These are phyloP conservation scores for Ustilago nuda DNA, from an alignment of 1,284 basidiomycete species.

Conservation along the genomic window DNA sequence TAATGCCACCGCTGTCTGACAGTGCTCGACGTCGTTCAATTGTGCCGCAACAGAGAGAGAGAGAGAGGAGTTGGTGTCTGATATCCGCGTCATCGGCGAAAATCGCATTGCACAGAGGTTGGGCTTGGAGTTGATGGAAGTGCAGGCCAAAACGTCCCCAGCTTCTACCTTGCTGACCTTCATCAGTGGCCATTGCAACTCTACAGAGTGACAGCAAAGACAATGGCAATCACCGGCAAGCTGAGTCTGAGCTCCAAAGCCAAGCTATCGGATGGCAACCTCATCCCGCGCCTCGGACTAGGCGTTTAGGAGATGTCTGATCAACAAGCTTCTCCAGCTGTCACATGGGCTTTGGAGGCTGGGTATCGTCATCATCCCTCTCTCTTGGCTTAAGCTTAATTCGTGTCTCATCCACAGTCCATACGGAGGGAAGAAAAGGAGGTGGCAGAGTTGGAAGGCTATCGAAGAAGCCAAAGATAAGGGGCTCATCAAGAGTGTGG, in stretches of 20 bases:
- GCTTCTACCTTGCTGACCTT: not conserved
- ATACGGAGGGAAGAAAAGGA: constrained; percentile 50
- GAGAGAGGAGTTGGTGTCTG: no score
- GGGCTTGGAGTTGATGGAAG: not conserved
- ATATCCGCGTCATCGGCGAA: no score
- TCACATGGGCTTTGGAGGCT: constrained; percentile 38
- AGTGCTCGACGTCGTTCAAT: no score
- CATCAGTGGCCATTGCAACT: not conserved
- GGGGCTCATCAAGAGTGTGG: constrained; percentile 41
- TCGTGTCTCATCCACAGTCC: constrained; percentile 60
- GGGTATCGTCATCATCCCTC: constrained; percentile 22
- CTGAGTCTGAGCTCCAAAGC: constrained; percentile 19
- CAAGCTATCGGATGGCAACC: constrained; percentile 27
- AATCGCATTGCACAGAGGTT: not conserved
- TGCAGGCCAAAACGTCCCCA: no score
- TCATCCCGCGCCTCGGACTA: constrained; percentile 26
- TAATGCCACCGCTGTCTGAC: no score
- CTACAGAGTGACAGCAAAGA: constrained; percentile 9
- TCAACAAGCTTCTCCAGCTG: constrained; percentile 25
- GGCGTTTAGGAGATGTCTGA: constrained; percentile 38
- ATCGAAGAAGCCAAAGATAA: constrained; percentile 51
- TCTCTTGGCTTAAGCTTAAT: not conserved
- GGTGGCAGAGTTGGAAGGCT: constrained; percentile 58
- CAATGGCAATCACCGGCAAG: not conserved
- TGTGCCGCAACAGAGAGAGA: no score